phyloP scores from a whole-genome alignment of 306 rosid species.

The Rosa multiflora region DNA sequence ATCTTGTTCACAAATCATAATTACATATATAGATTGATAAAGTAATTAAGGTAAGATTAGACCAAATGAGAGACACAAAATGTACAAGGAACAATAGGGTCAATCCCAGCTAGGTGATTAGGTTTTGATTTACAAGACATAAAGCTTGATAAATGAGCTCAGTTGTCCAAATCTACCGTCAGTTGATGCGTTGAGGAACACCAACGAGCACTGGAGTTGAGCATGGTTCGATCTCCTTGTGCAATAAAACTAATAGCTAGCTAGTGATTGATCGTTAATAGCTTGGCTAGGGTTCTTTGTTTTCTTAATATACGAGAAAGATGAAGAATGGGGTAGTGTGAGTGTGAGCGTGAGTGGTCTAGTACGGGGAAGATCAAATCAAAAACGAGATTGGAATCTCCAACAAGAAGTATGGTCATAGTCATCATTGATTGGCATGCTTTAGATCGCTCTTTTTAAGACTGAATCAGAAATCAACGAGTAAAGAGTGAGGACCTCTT shows the following conservation, averaged over 20 bases:
- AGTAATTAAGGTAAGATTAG: neutral
- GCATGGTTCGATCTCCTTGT: slow-evolving; percentile 2
- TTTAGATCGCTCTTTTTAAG: slow-evolving; percentile 6
- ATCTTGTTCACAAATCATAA: neutral
- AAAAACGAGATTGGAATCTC: slow-evolving; percentile 20
- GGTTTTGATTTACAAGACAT: neutral
- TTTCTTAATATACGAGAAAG: slow-evolving; percentile 2
- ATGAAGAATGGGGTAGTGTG: neutral
- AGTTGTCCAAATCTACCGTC: neutral
- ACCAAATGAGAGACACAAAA: neutral
- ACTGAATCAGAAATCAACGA: slow-evolving; percentile 17
- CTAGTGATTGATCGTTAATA: neutral
- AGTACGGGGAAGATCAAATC: slow-evolving; percentile 1
- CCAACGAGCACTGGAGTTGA: neutral
- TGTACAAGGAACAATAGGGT: neutral
- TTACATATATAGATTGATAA: neutral
- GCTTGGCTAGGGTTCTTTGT: slow-evolving; percentile 1
- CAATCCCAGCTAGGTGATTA: neutral
- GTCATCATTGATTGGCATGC: slow-evolving; percentile 20
- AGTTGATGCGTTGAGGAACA: neutral
- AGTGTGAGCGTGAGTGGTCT: neutral
- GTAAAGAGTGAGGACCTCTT: slow-evolving; percentile 5
- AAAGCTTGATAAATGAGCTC: neutral
- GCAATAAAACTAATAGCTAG: neutral
- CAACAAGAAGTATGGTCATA: slow-evolving; percentile 14